Conservation (phyloP, 495 filamentous ascomycete species). For the Xylaria nigripes region DNA sequence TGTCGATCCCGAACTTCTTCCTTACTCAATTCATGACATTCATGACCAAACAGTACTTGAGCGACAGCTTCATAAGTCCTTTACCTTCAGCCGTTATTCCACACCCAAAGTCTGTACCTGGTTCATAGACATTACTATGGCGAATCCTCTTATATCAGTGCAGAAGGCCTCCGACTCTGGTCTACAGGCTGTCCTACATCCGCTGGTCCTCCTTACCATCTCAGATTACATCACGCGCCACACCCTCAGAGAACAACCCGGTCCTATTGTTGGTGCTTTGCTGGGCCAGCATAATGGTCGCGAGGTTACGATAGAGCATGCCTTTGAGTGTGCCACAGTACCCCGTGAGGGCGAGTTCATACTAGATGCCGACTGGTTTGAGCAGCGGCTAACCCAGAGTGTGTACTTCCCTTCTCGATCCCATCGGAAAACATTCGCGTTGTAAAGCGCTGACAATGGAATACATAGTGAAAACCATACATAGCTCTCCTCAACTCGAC, state of each 20-base stretch:
- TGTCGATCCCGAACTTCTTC: neutral
- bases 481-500: constrained; percentile 74
- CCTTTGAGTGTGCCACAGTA: constrained; percentile 65
- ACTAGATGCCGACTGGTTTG: constrained; percentile 67
- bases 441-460: constrained; percentile 3
- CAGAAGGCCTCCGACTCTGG: constrained; percentile 62
- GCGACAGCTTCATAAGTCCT: neutral
- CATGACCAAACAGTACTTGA: neutral
- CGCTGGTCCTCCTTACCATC: constrained; percentile 89
- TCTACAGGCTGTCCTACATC: constrained; percentile 79
- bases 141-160: constrained; percentile 39
- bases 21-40: neutral
- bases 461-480: constrained; percentile 70
- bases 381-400: constrained; percentile 77
- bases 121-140: constrained; percentile 14
- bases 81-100: neutral
- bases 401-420: constrained; percentile 21
- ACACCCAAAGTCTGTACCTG: neutral
- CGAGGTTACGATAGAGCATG: constrained; percentile 84
- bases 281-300: constrained; percentile 86
- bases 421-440: neutral
- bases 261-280: constrained; percentile 77
- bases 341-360: constrained; percentile 39
- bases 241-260: constrained; percentile 61
- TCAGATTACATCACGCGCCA: constrained; percentile 94